Conservation (phyloP, 116 monocot genomes). For the Iris pallida region DNA sequence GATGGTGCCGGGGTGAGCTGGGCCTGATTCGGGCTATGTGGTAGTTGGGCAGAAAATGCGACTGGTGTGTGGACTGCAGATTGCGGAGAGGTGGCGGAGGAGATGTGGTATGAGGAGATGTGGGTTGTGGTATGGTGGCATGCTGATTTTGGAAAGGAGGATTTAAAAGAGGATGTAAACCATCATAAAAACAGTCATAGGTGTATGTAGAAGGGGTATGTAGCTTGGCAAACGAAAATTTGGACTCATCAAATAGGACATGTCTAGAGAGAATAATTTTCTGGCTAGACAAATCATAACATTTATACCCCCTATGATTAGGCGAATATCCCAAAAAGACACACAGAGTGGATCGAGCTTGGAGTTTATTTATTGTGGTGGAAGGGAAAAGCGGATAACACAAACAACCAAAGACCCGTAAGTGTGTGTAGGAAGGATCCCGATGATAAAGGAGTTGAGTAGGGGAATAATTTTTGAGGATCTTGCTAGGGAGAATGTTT, state of each 20-base stretch:
- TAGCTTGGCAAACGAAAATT: background rate
- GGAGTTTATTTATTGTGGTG: background rate
- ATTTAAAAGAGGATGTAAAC: background rate
- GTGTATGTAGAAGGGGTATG: background rate
- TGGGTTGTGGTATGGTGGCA: background rate
- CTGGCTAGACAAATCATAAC: background rate
- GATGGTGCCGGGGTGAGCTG: background rate
- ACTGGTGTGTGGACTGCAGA: background rate
- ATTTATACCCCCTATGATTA: too few species aligned
- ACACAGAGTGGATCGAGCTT: background rate
- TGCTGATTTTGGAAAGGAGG: background rate
- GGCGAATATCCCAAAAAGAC: too few species aligned
- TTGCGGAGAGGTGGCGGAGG: background rate
- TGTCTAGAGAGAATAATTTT: background rate
- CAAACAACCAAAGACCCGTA: background rate
- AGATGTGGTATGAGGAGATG: background rate
- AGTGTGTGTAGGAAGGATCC: background rate
- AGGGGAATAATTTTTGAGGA: background rate
- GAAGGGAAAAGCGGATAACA: background rate
- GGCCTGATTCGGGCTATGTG: background rate
- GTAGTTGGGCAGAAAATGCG: background rate
- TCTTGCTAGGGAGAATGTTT: background rate
- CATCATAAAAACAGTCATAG: background rate
- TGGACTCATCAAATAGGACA: background rate
- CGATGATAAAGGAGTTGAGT: background rate